phyloP scores from a whole-genome alignment of 2,329 filamentous ascomycete genomes.

The Mycogone perniciosa region DNA sequence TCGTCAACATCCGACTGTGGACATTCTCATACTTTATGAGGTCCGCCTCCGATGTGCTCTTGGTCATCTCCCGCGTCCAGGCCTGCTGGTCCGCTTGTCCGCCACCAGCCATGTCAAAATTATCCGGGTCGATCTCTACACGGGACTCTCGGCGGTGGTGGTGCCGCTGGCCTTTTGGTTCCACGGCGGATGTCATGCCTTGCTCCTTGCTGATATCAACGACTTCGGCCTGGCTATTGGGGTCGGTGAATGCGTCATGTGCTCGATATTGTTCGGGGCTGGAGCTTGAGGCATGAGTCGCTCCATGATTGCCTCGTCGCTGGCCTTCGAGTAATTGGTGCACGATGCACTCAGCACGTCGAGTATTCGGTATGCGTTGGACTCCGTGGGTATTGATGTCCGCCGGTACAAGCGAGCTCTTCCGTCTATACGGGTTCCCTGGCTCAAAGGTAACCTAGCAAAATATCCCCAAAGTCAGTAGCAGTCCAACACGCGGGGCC shows the following conservation, averaged over 20 bases:
- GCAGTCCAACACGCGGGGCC: not conserved
- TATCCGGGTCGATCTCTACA: conserved; percentile 33
- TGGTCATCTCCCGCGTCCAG: conserved; percentile 46
- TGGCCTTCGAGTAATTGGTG: conserved; percentile 59
- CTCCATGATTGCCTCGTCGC: conserved; percentile 28
- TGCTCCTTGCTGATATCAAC: conserved; percentile 15
- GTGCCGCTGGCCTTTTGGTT: conserved; percentile 15
- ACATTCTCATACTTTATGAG: conserved; percentile 31
- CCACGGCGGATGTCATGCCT: conserved; percentile 17
- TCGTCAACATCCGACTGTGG: conserved; percentile 74
- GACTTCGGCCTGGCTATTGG: conserved; percentile 13
- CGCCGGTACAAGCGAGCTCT: conserved; percentile 55
- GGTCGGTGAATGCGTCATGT: conserved; percentile 22
- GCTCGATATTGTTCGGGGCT: conserved; percentile 23
- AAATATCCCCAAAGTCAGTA: not conserved
- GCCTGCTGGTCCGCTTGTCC: conserved; percentile 52
- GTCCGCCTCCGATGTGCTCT: conserved; percentile 36
- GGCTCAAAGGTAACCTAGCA: conserved; percentile 56
- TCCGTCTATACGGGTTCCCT: conserved; percentile 55
- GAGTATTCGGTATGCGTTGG: conserved; percentile 18
- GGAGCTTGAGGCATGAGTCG: conserved; percentile 17
- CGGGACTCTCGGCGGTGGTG: conserved; percentile 18
- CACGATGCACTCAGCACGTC: conserved; percentile 54
- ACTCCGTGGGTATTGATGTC: conserved; percentile 36
- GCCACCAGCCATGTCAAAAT: conserved; percentile 34